A percentile compares a stretch with the other conserved stretches of the same genome.
These are phyloP conservation scores for Pyrenophora teres DNA, from an alignment of 2,329 filamentous ascomycete genomes.

Conservation along the genomic window DNA sequence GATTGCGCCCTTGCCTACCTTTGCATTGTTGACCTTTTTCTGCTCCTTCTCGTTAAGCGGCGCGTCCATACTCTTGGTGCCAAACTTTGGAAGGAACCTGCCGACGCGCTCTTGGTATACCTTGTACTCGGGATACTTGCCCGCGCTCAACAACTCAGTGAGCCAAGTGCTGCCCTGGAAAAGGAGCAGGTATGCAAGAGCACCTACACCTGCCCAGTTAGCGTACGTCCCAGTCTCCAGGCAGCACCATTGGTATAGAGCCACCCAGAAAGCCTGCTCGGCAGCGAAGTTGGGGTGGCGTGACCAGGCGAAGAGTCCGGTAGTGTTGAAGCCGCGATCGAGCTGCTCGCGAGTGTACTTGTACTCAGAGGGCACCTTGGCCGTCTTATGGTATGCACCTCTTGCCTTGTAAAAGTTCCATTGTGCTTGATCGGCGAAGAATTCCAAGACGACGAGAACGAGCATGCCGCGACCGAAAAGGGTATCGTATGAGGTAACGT, in stretches of 20 bases:
- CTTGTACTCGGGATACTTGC: constrained; percentile 87
- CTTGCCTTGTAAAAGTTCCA: constrained; percentile 90
- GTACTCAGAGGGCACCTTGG: constrained; percentile 68
- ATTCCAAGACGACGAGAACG: constrained; percentile 67
- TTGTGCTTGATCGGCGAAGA: constrained; percentile 88
- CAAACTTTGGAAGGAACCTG: constrained; percentile 73
- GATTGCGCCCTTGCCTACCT: constrained; percentile 25
- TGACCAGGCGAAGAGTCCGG: constrained; percentile 83
- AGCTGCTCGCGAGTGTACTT: constrained; percentile 73
- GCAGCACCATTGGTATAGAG: constrained; percentile 86
- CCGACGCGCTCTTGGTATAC: constrained; percentile 83
- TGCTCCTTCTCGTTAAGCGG: constrained; percentile 28
- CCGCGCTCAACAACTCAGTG: constrained; percentile 77
- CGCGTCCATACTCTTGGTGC: constrained; percentile 39
- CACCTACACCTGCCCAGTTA: constrained; percentile 79
- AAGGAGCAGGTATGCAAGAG: constrained; percentile 71
- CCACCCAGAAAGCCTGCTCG: constrained; percentile 88
- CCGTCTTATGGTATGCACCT: constrained; percentile 71
- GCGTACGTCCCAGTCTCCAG: constrained; percentile 70
- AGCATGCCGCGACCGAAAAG: constrained; percentile 62
- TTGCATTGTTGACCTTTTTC: constrained; percentile 25
- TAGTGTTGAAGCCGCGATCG: constrained; percentile 85
- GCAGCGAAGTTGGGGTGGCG: constrained; percentile 94
- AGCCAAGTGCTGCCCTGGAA: constrained; percentile 90
- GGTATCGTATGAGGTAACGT: constrained; percentile 59